Base-by-base conservation (phyloP, 345 rosid species). In the Bretschneidera sinensis region DNA sequence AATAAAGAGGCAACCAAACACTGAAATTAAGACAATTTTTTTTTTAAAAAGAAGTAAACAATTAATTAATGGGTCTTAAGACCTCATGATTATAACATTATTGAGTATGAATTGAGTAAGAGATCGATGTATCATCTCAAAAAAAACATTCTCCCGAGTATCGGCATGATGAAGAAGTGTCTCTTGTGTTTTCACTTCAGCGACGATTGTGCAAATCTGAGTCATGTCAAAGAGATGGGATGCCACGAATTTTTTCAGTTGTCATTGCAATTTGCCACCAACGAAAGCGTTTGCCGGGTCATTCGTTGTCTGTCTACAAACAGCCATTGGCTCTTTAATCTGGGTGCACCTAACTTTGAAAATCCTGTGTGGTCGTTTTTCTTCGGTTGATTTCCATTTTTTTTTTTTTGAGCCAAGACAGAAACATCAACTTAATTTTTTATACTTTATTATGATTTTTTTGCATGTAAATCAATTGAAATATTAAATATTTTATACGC, bases 171-270 rank as follows among this genome's bases (percentile, higher is more conserved):
- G 59, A n/a, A n/a, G n/a, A n/a, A 59, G 54, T 2, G 47, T 24
- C 45, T 48, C 31, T 35, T 19, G 22, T 21, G 55, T 35, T 33
- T 15, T 28, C 34, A 49, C 48, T 55, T 17, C 0, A 39, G 16
- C 45, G 6, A 17, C 11, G 28, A 63, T 57, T 53, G 57, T 76
- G 69, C 71, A 65, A 68, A 76, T 72, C 69, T 21, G 9, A 68
- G 74, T 61, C 74, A 61, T 2, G 31, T 57, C 59, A 28, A 28
- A 54, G 8, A 63, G 43, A 64, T 50, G 13, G 34, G 14, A 25
- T 17, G 28, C 64, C 60, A 67, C 49, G 65, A 69, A 33, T 25
- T 8, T n/a, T n/a, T n/a, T n/a, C n/a, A n/a, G n/a, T n/a, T n/a
- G n/a, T n/a, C n/a, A n/a, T n/a, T n/a, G n/a, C 8, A 1, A 23